phyloP scores from a whole-genome alignment of 164 flowering plant genomes.

The Aristolochia californica region DNA sequence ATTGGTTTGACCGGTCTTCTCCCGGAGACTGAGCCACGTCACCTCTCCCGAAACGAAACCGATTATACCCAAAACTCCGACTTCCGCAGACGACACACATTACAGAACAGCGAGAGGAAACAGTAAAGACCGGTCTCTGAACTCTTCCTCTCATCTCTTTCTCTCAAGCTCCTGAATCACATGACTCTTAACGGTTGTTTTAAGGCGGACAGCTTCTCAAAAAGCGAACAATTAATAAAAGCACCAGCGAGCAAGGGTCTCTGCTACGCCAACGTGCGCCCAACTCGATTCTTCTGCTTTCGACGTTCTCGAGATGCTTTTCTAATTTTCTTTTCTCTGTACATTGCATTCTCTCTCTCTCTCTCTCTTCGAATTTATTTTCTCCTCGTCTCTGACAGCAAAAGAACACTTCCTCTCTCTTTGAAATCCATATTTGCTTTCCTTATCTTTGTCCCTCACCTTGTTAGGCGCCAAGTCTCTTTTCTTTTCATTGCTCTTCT shows the following conservation, averaged over 20 bases:
- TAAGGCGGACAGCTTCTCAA: not conserved
- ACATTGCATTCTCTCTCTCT: too few relatives aligned
- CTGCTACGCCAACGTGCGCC: slow-evolving; percentile 13
- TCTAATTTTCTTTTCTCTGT: too few relatives aligned
- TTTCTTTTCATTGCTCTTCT: slow-evolving; percentile 1
- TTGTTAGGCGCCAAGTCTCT: too few relatives aligned
- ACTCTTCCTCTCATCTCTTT: not conserved
- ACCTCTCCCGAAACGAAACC: slow-evolving; percentile 1
- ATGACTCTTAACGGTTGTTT: not conserved
- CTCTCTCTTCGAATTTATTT: slow-evolving; percentile 2
- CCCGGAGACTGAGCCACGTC: slow-evolving; percentile 4
- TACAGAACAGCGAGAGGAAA: not conserved
- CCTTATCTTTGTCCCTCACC: too few relatives aligned
- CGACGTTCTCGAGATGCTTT: slow-evolving; percentile 12
- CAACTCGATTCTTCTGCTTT: slow-evolving; percentile 11
- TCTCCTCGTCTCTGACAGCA: slow-evolving; percentile 1
- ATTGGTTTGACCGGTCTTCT: slow-evolving; percentile 15
- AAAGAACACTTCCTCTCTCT: not conserved
- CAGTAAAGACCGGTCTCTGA: too few relatives aligned
- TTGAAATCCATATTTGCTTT: not conserved
- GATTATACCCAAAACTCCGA: slow-evolving; percentile 3
- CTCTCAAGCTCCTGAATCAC: slow-evolving; percentile 1
- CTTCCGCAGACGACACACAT: not conserved
- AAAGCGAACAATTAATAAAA: slow-evolving; percentile 7
- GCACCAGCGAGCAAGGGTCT: not conserved